phyloP scores from a whole-genome alignment of 2,329 filamentous ascomycete genomes.

The Tricladium varicosporioides region DNA sequence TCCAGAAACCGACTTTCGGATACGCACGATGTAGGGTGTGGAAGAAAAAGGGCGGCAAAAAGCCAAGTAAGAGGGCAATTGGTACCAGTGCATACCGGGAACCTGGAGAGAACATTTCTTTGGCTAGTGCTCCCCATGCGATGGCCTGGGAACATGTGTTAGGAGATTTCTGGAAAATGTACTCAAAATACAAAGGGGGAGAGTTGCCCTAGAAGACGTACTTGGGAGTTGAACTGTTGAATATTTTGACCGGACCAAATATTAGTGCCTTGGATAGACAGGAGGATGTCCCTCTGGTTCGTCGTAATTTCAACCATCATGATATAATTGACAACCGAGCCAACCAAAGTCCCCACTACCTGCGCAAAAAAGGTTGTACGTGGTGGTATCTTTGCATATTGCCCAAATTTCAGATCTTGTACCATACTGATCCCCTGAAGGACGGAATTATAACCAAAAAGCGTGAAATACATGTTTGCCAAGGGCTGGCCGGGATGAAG shows the following conservation, averaged over 20 bases:
- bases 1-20: slow-evolving; percentile 60
- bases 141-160: too few species aligned
- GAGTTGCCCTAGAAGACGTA: too few species aligned
- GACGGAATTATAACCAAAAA: slow-evolving; percentile 55
- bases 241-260: slow-evolving; percentile 53
- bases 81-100: slow-evolving; percentile 63
- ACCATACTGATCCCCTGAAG: slow-evolving; percentile 45
- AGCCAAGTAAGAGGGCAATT: slow-evolving; percentile 73
- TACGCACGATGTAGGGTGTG: slow-evolving; percentile 54
- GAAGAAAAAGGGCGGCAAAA: slow-evolving; percentile 58
- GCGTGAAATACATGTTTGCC: slow-evolving; percentile 77
- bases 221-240: slow-evolving; percentile 30
- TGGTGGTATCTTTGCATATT: slow-evolving; percentile 47
- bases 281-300: slow-evolving; percentile 62
- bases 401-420: slow-evolving; percentile 49
- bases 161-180: too few species aligned
- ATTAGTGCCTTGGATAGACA: slow-evolving; percentile 59
- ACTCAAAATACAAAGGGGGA: too few species aligned
- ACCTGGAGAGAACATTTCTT: slow-evolving; percentile 63
- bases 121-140: slow-evolving; percentile 72
- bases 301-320: slow-evolving; percentile 64
- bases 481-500: slow-evolving; percentile 56
- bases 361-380: slow-evolving; percentile 36
- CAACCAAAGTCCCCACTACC: slow-evolving; percentile 41
- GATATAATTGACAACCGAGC: slow-evolving; percentile 50